Base-by-base conservation (phyloP, 148 eudicot genomes). In the Suaeda aralocaspica region DNA sequence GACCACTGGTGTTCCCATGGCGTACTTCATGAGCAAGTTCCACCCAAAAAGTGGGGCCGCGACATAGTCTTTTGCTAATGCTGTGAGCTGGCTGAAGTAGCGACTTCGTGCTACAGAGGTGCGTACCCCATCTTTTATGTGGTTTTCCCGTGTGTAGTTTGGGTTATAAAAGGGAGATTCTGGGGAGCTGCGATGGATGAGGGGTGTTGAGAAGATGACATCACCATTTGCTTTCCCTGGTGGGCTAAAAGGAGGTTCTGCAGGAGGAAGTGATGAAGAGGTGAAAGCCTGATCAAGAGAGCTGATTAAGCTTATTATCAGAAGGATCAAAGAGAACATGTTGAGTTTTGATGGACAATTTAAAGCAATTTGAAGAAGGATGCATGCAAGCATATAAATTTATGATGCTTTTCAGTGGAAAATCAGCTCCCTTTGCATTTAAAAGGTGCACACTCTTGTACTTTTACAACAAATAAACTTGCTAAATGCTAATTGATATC, bases 1-100 rank as follows among this genome's bases (percentile, higher is more conserved):
- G 12, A 72, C 62, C 1, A 68, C 62, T 10, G 80, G 80, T 10
- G 76, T 77, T 15, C 80, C 80, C 29, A 77, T 71, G 16, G 13
- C 29, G 68, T 56, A 77, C 56, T 50, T 72, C 80, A 77, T 72
- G n/a, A 77, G 76, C 76, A 77, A 49, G 76, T 59, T 77, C 76
- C 80, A 71, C 65, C 80, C 76, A 3, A 28, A 59, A 39, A 77
- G 45, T 10, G 80, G 80, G 28, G 80, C 80, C 6, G 60, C 61
- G 0, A 66, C 71, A 12, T 77, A 71, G 25, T 39, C 56, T 26
- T 59, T 77, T 33, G 53, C 7, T 0, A 52, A 14, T 16, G 49
- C 63, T 22, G 52, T 59, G 21, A 66, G 25, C 52, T 77, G 68
- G 71, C 75, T 66, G 48, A 77, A 77, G 52, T 77, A 77, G 6